Conservation (phyloP, 805 yeast genomes). For the Tetrapisispora iriomotensis region DNA sequence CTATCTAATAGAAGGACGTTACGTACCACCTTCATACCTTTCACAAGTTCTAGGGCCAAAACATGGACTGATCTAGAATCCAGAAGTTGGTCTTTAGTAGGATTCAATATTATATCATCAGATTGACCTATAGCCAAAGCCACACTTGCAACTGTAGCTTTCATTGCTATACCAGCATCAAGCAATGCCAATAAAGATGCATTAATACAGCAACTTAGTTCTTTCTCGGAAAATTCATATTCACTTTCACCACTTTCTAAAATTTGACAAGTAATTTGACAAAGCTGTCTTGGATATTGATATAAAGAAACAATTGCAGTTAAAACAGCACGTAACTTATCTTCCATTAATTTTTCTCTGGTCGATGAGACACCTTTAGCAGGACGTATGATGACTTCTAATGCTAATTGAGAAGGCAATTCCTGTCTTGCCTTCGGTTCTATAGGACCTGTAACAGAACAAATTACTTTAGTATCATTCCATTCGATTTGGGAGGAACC, state of each 20-base stretch:
- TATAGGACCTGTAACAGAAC: conserved; percentile 84
- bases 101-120: conserved; percentile 33
- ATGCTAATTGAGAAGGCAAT: conserved; percentile 61
- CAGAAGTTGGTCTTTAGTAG: conserved; percentile 36
- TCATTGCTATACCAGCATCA: conserved; percentile 68
- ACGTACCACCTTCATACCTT: conserved; percentile 37
- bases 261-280: conserved; percentile 60
- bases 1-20: conserved; percentile 64
- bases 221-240: conserved; percentile 32
- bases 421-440: conserved; percentile 81
- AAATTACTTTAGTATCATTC: conserved; percentile 49
- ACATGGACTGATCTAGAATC: conserved; percentile 52
- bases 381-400: conserved; percentile 75
- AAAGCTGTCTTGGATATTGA: conserved; percentile 68
- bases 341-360: conserved; percentile 69
- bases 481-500: conserved; percentile 60
- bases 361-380: conserved; percentile 63
- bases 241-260: conserved; percentile 36
- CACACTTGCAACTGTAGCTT: conserved; percentile 50
- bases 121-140: conserved; percentile 34
- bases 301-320: conserved; percentile 50
- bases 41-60: conserved; percentile 45
- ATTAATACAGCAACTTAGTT: conserved; percentile 62
- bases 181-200: conserved; percentile 64
- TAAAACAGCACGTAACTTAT: conserved; percentile 52